Evolutionary conservation across 345 rosid species (phyloP), one percentile per base, ranked within the genome.

Genomic region (Citrus hindsii): DNA sequence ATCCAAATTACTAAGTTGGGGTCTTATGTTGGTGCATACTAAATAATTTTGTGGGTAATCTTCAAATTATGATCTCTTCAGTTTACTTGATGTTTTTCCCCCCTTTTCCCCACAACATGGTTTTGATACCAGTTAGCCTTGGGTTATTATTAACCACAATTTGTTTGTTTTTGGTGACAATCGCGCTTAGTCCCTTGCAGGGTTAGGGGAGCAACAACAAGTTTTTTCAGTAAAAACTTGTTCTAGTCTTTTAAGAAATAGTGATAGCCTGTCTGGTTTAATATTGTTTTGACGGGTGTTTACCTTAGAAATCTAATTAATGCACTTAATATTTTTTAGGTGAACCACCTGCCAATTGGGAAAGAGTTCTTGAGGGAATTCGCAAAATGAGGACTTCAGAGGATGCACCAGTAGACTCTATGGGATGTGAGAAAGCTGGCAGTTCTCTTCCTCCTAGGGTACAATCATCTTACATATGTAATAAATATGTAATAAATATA

Each of bases 371-470:
- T 48, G 84, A 86, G 74, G 95, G 92, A 67, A 91, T 91, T 67
- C 88, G 83, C 69, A 83, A 76, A 83, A 91, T 91, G 91, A 87
- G 95, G 80, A 85, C 92, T 25, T 82, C 86, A 18, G 93, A 86
- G 83, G 88, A 86, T 77, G 95, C 95, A 40, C 95, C 95, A 18
- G 93, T 91, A 21, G 93, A 91, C 78, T 87, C 91, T 72, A 89
- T 89, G 95, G 93, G 95, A 79, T 91, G 95, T 76, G 93, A 91
- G 84, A 89, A 87, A 83, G 95, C 93, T 25, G 95, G 93, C 73
- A 86, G 75, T 78, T 56, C 72, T 81, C 95, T 90, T 79, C 95
- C 95, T 71, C 87, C 91, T 51, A 86, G 82, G 93, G 95, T 90
- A 86, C 53, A 66, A 35, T 62, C 32, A 37, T 76, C 37, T 21